These are phyloP conservation scores for Erodium moschatum DNA, from an alignment of 441 rosid genomes.

Conservation along the genomic window DNA sequence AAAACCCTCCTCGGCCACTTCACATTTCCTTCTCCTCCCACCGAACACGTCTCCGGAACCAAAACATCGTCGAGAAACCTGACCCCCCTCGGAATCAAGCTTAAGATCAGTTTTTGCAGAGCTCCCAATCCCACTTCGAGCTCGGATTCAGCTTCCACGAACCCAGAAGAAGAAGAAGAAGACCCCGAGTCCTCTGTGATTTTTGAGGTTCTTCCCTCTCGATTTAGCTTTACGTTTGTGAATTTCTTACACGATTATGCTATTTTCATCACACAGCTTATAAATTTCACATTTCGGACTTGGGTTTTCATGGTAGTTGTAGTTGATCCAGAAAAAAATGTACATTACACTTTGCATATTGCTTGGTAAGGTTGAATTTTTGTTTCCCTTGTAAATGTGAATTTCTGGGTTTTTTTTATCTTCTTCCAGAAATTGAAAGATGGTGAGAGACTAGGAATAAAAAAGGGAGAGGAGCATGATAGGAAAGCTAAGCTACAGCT, in stretches of 20 bases:
- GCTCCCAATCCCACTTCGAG: not conserved
- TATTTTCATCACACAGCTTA: not conserved
- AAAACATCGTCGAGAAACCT: not conserved
- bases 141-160: not conserved
- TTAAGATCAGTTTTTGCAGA: not conserved
- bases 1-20: slow-evolving; percentile 1
- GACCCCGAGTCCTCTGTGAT: slow-evolving; percentile 1
- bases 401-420: not conserved
- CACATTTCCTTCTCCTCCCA: not conserved
- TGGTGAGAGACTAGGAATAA: slow-evolving; percentile 57
- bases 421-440: slow-evolving; percentile 51
- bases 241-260: not conserved
- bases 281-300: not conserved
- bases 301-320: not conserved
- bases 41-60: not conserved
- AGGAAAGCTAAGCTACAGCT: too few species aligned
- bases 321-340: not conserved
- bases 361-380: not conserved
- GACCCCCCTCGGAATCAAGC: not conserved
- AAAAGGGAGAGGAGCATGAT: slow-evolving; percentile 32
- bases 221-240: not conserved
- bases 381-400: too few species aligned
- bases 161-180: not conserved
- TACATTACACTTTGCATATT: slow-evolving; percentile 1
- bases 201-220: slow-evolving; percentile 5